Base-by-base conservation (phyloP, 176 grass and related monocot genomes). In the Hsuehochloa calcarea region DNA sequence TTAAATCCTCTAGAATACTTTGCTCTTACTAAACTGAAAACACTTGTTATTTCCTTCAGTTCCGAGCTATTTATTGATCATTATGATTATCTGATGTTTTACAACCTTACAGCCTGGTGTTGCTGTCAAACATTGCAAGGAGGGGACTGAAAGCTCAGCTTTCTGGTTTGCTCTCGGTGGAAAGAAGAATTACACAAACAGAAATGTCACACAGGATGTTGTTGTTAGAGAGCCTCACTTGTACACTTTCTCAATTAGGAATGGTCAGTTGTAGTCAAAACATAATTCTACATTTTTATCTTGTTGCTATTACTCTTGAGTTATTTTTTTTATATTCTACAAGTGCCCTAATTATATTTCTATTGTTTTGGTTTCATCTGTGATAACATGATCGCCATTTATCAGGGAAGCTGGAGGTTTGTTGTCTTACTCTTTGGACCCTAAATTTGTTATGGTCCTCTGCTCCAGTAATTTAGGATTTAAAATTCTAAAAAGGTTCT, bases 141-240 rank as follows among this genome's bases (percentile, higher is more conserved):
- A 98, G 89, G 93, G 96, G 80, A 88, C 89, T 37, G 96, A 98
- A 74, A 98, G 87, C 60, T 90, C 85, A 85, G 19, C 89, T 73
- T 98, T 98, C 82, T 95, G 96, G 93, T 95, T 87, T 80, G 75
- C 92, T 89, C 81, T 98, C 75, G 91, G 92, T 83, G 96, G 93
- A 85, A 98, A 95, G 77, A 81, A 93, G 89, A 92, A 45, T 85
- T 88, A 89, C 82, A 83, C 87, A 60, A 92, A 62, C 74, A 95
- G 34, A 85, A 95, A 85, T 58, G 78, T 38, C 54, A 87, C 84
- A 75, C 64, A 90, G 26, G 91, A 91, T 83, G 64, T 67, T 65
- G 49, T 84, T 81, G 56, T 92, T 49, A 98, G 86, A 93, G 96
- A 98, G 56, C 89, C 93, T 87, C 91, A 98, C 55, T 78, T 98